phyloP scores from a whole-genome alignment of 306 rosid genomes.

The Betula pendula region DNA sequence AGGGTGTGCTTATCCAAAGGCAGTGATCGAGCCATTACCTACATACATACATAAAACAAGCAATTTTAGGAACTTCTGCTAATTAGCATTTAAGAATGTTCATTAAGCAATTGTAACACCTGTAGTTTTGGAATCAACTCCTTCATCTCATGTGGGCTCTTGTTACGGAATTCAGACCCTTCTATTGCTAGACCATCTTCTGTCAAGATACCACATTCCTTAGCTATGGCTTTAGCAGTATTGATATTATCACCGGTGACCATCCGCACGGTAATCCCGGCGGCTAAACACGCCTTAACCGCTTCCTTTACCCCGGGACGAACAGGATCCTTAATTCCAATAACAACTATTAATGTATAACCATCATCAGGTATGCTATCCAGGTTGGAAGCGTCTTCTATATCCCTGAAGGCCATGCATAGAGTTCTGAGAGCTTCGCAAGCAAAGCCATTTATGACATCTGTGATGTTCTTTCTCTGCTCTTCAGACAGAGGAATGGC shows the following conservation, averaged over 20 bases:
- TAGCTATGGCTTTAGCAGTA: conserved; percentile 95
- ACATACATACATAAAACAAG: conserved; percentile 18
- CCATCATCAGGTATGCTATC: conserved; percentile 54
- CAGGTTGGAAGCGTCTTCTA: conserved; percentile 30
- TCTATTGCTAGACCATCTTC: conserved; percentile 82
- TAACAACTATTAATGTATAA: conserved; percentile 59
- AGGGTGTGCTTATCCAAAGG: conserved; percentile 90
- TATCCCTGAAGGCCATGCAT: conserved; percentile 62
- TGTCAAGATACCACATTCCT: conserved; percentile 89
- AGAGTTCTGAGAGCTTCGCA: conserved; percentile 84
- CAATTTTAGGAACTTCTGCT: conserved; percentile 4
- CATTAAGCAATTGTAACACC: conserved; percentile 40
- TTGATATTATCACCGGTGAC: conserved; percentile 92
- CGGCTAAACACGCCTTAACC: conserved; percentile 70
- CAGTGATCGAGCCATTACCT: conserved; percentile 96
- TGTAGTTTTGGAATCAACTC: conserved; percentile 79
- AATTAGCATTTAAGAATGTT: conserved; percentile 2
- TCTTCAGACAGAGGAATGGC: conserved; percentile 51
- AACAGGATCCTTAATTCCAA: conserved; percentile 94
- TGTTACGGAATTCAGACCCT: conserved; percentile 77
- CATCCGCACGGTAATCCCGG: conserved; percentile 82
- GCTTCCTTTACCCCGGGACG: conserved; percentile 84
- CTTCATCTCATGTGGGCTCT: conserved; percentile 52
- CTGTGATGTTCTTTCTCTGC: conserved; percentile 40
- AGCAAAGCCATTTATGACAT: conserved; percentile 63